These are phyloP conservation scores for Alternaria sp. DNA, from an alignment of 2,329 filamentous ascomycete species.

Conservation along the genomic window DNA sequence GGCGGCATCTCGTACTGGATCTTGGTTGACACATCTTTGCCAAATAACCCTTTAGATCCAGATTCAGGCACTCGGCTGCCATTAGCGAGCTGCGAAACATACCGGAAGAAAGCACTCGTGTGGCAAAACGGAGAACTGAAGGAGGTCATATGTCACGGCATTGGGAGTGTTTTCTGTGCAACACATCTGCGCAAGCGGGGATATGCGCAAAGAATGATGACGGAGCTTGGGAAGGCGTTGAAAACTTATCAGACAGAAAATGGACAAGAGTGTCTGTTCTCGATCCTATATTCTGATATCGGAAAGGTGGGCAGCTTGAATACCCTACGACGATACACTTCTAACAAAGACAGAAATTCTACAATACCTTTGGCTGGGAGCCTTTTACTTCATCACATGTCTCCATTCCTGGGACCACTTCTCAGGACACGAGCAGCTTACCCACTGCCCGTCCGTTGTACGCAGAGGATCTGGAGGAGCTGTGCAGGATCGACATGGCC, in stretches of 20 bases:
- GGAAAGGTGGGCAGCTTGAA: conserved; percentile 66
- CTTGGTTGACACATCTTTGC: conserved; percentile 59
- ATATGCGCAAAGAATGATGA: conserved; percentile 84
- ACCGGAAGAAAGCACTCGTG: conserved; percentile 58
- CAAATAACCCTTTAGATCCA: conserved; percentile 48
- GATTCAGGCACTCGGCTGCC: conserved; percentile 54
- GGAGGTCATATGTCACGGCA: conserved; percentile 74
- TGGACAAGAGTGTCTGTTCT: conserved; percentile 66
- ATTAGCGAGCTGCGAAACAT: conserved; percentile 68
- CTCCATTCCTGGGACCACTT: conserved; percentile 23
- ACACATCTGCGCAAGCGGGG: conserved; percentile 73
- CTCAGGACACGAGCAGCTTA: conserved; percentile 14
- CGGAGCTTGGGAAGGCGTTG: conserved; percentile 67
- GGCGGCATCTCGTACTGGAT: conserved; percentile 69
- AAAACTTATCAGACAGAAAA: conserved; percentile 61
- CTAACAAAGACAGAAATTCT: conserved; percentile 83
- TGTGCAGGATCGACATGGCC: conserved; percentile 72
- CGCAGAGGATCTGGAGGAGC: conserved; percentile 66
- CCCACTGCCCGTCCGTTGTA: conserved; percentile 59
- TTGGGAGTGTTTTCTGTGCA: conserved; percentile 82
- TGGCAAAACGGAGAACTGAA: conserved; percentile 57
- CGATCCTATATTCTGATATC: conserved; percentile 86
- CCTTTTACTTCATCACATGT: conserved; percentile 78
- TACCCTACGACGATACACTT: conserved; percentile 64
- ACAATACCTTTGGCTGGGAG: conserved; percentile 79